Evolutionary conservation across 768 basidiomycete species (phyloP).

Genomic region (Krasilnikovozyma curviuscula): DNA sequence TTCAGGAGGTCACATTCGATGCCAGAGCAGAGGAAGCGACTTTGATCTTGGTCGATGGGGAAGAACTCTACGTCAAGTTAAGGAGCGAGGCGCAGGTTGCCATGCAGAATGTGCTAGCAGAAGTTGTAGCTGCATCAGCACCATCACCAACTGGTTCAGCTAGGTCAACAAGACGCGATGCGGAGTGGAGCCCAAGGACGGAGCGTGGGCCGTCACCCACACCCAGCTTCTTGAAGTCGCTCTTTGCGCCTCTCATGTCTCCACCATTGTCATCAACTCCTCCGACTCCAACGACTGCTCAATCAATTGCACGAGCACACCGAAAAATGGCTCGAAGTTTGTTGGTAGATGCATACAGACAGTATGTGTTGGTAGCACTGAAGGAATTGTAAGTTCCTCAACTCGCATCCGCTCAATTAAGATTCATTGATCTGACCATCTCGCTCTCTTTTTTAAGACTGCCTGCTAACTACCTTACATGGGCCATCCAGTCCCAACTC

Average conservation of each 20-base stretch:
- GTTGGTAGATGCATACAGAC: conserved; percentile 26
- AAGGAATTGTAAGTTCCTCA: conserved; percentile 18
- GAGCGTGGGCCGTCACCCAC: no score
- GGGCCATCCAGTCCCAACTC: conserved; percentile 18
- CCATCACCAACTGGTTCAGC: conserved; percentile 3
- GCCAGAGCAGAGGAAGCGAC: no score
- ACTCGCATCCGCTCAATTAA: no score
- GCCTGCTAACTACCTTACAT: conserved; percentile 21
- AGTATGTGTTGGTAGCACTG: conserved; percentile 23
- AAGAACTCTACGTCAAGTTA: no score
- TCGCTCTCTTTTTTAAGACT: no score
- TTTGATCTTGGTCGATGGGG: no score
- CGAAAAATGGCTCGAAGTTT: conserved; percentile 25
- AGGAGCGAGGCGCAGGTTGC: no score
- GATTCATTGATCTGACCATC: no score
- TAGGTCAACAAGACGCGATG: no score
- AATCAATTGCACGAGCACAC: conserved; percentile 21
- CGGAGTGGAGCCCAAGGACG: no score
- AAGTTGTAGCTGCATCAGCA: conserved; percentile 2
- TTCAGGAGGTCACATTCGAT: conserved; percentile 28
- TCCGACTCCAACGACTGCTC: neutral
- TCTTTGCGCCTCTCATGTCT: no score
- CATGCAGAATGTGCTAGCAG: conserved; percentile 2
- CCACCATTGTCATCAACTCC: neutral
- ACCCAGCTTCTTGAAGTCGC: no score